Evolutionary conservation across 805 yeast genomes (phyloP), one percentile per base, ranked within the genome.

Genomic region (Candida ipomoeae): DNA sequence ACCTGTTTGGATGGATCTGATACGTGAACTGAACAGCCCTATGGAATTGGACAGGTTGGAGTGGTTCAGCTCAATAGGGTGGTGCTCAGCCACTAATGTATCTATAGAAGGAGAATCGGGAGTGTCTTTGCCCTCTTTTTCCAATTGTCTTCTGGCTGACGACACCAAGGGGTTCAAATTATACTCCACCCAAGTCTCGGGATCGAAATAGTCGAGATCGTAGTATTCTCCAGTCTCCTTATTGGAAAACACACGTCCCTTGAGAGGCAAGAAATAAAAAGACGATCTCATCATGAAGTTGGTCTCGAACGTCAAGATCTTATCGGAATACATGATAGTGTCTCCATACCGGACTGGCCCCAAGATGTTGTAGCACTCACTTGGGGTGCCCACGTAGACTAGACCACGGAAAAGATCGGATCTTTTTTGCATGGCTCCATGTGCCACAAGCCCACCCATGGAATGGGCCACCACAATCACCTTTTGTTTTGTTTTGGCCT

Each of bases 381-480:
- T 74, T 2, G 97, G 97, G 0, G 83, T 78, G 1, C 97, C 97
- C 13, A 81, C 92, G 61, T 89, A 91, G 2, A 91, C 66, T 0
- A 91, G 57, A 1, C 94, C 92, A 53, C 91, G 74, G 59, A 91
- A 78, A 40, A 89, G 65, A 13, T 78, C 68, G 0, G 96, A 90
- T 51, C 81, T 78, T 46, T 71, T 70, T 48, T 85, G 86, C 75
- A 91, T 71, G 0, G 86, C 89, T 49, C 85, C 84, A 62, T 89
- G 96, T 0, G 96, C 82, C 6, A 91, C 78, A 33, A 91, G 63
- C 0, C 97, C 97, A 48, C 97, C 97, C 97, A 91, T 90, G 0
- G 96, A 89, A 65, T 91, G 97, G 0, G 94, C 94, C 47, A 91
- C 81, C 1, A 91, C 81, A 23, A 85, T 68, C 0, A 84, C 77